These are phyloP conservation scores for Auriscalpium microsporum DNA, from an alignment of 768 basidiomycete species.

Conservation along the genomic window DNA sequence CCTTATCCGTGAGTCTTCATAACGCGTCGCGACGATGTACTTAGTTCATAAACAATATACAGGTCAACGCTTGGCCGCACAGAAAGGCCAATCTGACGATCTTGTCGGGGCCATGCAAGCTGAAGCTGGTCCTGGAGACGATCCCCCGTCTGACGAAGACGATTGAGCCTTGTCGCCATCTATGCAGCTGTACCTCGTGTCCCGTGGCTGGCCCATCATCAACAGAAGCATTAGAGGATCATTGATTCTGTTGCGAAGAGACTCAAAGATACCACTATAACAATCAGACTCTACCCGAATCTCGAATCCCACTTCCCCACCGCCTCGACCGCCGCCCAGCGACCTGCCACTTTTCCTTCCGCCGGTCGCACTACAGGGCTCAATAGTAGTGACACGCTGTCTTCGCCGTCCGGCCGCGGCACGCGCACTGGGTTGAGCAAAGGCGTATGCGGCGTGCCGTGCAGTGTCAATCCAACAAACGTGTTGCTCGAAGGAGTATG, in stretches of 20 bases:
- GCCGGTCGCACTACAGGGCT: slow-evolving; percentile 9
- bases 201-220: too few relatives aligned
- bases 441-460: slow-evolving; percentile 37
- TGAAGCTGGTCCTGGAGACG: slow-evolving; percentile 46
- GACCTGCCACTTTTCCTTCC: background rate
- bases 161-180: slow-evolving; percentile 27
- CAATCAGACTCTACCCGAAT: slow-evolving; percentile 26
- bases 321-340: background rate
- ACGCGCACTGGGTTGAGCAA: slow-evolving; percentile 34
- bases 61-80: slow-evolving; percentile 76
- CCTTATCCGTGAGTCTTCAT: slow-evolving; percentile 67
- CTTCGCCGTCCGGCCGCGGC: slow-evolving; percentile 43
- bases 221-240: too few relatives aligned
- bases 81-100: slow-evolving; percentile 74
- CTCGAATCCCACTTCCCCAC: slow-evolving; percentile 28
- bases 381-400: slow-evolving; percentile 36
- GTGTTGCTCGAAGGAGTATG: slow-evolving; percentile 6
- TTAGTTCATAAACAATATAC: background rate
- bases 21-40: background rate
- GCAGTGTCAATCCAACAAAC: slow-evolving; percentile 38
- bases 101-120: slow-evolving; percentile 79
- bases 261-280: too few relatives aligned
- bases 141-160: slow-evolving; percentile 53
- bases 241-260: too few relatives aligned
- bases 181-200: too few relatives aligned